Evolutionary conservation across 2,329 filamentous ascomycete genomes (phyloP).

Genomic region (Verticillium longisporum): DNA sequence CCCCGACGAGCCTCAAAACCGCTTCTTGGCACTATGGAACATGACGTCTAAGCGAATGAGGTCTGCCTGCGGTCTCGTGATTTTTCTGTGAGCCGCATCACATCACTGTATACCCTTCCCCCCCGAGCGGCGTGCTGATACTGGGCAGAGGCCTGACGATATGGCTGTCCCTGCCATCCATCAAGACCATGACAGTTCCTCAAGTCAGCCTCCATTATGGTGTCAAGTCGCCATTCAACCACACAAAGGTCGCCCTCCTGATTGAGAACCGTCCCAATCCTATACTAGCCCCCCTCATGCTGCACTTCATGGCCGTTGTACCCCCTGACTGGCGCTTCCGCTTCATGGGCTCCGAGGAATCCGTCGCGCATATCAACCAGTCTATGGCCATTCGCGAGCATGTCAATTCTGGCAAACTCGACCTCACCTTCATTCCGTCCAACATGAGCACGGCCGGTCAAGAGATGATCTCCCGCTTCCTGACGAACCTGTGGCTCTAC

Average conservation of each 20-base stretch:
- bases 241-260: constrained; percentile 46
- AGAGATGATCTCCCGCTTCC: constrained; percentile 45
- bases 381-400: constrained; percentile 38
- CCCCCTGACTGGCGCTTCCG: constrained; percentile 49
- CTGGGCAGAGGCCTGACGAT: constrained; percentile 7
- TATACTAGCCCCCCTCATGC: constrained; percentile 43
- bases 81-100: constrained; percentile 21
- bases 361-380: constrained; percentile 35
- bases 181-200: constrained; percentile 17
- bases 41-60: constrained; percentile 26
- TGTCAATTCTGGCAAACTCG: constrained; percentile 36
- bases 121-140: neutral
- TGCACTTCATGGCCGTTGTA: constrained; percentile 50
- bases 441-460: constrained; percentile 43
- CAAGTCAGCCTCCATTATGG: constrained; percentile 24
- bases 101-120: neutral
- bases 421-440: constrained; percentile 42
- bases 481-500: constrained; percentile 47
- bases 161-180: constrained; percentile 15
- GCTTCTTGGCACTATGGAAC: constrained; percentile 19
- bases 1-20: neutral
- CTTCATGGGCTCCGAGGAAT: constrained; percentile 45
- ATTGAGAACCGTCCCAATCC: constrained; percentile 45
- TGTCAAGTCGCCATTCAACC: constrained; percentile 32
- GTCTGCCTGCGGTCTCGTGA: constrained; percentile 17